phyloP scores from a whole-genome alignment of 2,329 filamentous ascomycete species.

The Gremmenia infestans region DNA sequence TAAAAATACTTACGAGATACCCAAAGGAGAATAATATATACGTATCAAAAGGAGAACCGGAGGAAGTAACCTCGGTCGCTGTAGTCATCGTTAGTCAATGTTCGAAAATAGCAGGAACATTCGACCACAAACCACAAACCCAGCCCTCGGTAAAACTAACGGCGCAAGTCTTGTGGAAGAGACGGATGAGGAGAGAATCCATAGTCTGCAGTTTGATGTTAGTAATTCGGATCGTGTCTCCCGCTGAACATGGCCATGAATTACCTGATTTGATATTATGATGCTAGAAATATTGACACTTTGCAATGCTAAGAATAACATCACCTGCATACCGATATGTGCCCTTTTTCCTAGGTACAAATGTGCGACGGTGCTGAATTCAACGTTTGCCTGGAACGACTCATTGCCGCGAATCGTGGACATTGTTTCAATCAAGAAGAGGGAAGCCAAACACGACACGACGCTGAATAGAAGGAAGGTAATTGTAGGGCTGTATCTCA shows the following conservation, averaged over 20 bases:
- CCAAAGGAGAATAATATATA: no score
- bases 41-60: no score
- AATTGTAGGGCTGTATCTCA: no score
- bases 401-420: no score
- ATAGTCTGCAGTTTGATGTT: background rate
- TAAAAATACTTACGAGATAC: no score
- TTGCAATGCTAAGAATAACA: conserved; percentile 3
- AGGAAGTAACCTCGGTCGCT: no score
- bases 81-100: no score
- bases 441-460: no score
- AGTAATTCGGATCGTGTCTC: background rate
- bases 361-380: background rate
- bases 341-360: background rate
- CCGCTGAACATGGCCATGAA: background rate
- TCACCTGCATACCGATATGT: conserved; percentile 3
- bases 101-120: no score
- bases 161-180: conserved; percentile 5
- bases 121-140: conserved; percentile 1
- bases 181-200: conserved; percentile 1
- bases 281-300: conserved; percentile 7
- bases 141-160: conserved; percentile 1
- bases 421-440: no score
- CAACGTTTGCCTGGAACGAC: no score
- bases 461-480: no score
- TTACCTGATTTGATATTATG: conserved; percentile 7